phyloP scores from a whole-genome alignment of 495 filamentous ascomycete species.

The Podospora pseudocomata region DNA sequence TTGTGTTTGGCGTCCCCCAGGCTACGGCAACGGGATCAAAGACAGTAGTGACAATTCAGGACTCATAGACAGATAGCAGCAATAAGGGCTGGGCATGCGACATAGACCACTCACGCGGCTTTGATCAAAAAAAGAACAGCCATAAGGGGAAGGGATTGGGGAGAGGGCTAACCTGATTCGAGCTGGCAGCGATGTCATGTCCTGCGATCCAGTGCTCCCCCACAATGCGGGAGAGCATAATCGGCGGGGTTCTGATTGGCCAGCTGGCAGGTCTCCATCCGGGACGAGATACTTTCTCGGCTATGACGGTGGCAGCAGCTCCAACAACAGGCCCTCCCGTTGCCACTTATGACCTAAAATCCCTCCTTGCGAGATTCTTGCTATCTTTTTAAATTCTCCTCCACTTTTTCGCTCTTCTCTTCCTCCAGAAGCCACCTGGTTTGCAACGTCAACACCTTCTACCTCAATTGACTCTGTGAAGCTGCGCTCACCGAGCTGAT shows the following conservation, averaged over 20 bases:
- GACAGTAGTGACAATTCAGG: not conserved
- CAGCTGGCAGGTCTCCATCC: slow-evolving; percentile 24
- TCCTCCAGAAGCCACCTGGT: slow-evolving; percentile 15
- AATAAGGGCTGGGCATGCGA: not conserved
- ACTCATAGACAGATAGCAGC: not conserved
- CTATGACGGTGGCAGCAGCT: slow-evolving; percentile 35
- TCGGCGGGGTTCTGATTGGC: slow-evolving; percentile 27
- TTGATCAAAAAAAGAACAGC: slow-evolving; percentile 12
- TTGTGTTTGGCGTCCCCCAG: not conserved
- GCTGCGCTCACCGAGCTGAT: slow-evolving; percentile 25
- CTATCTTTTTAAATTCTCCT: slow-evolving; percentile 30
- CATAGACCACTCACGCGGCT: slow-evolving; percentile 3
- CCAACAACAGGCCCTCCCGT: slow-evolving; percentile 15
- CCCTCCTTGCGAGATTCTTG: slow-evolving; percentile 28
- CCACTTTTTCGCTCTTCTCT: slow-evolving; percentile 29
- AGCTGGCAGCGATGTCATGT: slow-evolving; percentile 30
- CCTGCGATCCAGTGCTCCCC: slow-evolving; percentile 20
- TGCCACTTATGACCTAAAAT: slow-evolving; percentile 34
- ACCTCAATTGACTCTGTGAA: slow-evolving; percentile 32
- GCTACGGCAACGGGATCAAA: not conserved
- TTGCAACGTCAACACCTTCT: slow-evolving; percentile 22
- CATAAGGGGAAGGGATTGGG: slow-evolving; percentile 8
- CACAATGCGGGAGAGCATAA: slow-evolving; percentile 31
- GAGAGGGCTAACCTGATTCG: slow-evolving; percentile 22
- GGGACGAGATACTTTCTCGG: slow-evolving; percentile 34